Evolutionary conservation across 176 grass and related monocot species (phyloP).

Genomic region (Juncus effusus): DNA sequence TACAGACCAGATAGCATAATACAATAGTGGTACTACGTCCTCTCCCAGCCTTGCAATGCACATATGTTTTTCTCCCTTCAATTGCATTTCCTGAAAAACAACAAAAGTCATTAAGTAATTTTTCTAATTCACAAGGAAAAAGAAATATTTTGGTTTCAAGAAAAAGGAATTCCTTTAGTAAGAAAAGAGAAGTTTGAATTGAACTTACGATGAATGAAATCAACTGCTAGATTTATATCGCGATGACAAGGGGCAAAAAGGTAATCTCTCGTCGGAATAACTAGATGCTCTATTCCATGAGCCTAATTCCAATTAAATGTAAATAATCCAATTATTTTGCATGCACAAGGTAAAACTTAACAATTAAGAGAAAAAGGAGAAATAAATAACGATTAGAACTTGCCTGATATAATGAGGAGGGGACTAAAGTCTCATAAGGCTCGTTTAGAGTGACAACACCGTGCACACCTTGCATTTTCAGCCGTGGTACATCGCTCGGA

Average conservation of each 20-base stretch:
- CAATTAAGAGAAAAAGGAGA: not conserved
- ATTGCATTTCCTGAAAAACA: conserved; percentile 57
- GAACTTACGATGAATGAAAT: conserved; percentile 91
- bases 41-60: conserved; percentile 96
- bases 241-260: conserved; percentile 81
- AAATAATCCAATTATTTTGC: conserved; percentile 4
- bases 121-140: not conserved
- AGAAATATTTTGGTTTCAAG: conserved; percentile 3
- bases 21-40: conserved; percentile 82
- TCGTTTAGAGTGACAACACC: conserved; percentile 85
- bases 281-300: conserved; percentile 72
- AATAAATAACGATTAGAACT: conserved; percentile 16
- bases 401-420: conserved; percentile 66
- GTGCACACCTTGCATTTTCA: conserved; percentile 64
- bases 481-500: conserved; percentile 54
- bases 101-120: not conserved
- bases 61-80: conserved; percentile 71
- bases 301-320: conserved; percentile 23
- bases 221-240: conserved; percentile 74
- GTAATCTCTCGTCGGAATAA: conserved; percentile 96
- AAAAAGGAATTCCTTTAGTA: not conserved
- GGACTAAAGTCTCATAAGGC: conserved; percentile 83
- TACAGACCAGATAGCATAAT: conserved; percentile 75
- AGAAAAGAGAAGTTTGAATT: conserved; percentile 1
- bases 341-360: not conserved